Percentiles rank a stretch among this genome's conserved stretches.
Conservation (phyloP, 257 asterid genomes). For the Handroanthus guayacan region DNA sequence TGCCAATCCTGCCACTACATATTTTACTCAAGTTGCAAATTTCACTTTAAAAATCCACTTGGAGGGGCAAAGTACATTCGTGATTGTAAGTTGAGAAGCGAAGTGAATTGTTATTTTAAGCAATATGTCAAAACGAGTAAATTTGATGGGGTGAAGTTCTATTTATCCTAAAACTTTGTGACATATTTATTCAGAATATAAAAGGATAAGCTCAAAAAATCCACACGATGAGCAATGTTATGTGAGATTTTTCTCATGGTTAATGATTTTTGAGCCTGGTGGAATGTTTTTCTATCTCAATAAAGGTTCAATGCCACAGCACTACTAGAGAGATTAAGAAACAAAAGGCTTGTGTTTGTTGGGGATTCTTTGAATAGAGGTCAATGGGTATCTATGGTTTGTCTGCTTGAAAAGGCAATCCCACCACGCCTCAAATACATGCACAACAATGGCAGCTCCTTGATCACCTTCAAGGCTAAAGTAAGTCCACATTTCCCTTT, state of each 20-base stretch:
- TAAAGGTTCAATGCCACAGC: constrained; percentile 87
- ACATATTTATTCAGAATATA: no score
- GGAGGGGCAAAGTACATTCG: no score
- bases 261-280: constrained; percentile 40
- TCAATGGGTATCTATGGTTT: constrained; percentile 94
- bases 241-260: not conserved
- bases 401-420: constrained; percentile 74
- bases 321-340: constrained; percentile 74
- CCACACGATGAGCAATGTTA: not conserved
- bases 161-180: no score
- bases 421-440: constrained; percentile 56
- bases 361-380: constrained; percentile 92
- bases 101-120: no score
- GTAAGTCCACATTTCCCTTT: constrained; percentile 42
- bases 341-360: constrained; percentile 81
- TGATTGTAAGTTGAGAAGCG: no score
- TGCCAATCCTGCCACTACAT: no score
- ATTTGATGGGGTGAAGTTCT: no score
- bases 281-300: constrained; percentile 48
- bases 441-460: constrained; percentile 71
- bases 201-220: not conserved
- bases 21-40: no score
- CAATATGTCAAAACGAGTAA: no score
- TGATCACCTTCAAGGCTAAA: constrained; percentile 82
- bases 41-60: no score